phyloP scores from a whole-genome alignment of 805 yeast species.

The Schwanniomyces pseudopolymorphus region DNA sequence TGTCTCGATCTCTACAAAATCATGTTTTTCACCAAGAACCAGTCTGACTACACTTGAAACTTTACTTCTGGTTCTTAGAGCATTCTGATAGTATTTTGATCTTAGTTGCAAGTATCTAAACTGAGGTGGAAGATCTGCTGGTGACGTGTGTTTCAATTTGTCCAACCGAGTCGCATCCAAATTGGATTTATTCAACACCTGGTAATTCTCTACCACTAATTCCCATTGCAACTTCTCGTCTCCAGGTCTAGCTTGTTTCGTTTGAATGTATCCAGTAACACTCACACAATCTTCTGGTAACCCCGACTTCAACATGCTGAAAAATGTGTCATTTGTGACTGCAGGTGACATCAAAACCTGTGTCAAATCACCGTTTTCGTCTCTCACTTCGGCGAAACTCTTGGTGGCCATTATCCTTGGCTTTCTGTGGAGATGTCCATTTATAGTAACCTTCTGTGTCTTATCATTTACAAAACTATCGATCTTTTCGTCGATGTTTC shows the following conservation, averaged over 20 bases:
- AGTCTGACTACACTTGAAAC: conserved; percentile 50
- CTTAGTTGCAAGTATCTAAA: conserved; percentile 81
- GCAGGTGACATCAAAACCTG: conserved; percentile 50
- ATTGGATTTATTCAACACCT: conserved; percentile 61
- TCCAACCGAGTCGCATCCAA: conserved; percentile 68
- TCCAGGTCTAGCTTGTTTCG: conserved; percentile 25
- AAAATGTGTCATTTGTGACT: conserved; percentile 37
- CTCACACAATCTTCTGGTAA: conserved; percentile 72
- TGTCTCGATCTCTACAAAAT: conserved; percentile 84
- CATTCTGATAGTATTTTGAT: conserved; percentile 52
- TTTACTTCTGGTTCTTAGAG: conserved; percentile 55
- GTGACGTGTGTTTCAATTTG: conserved; percentile 48
- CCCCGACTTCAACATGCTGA: conserved; percentile 44
- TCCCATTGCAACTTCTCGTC: conserved; percentile 48
- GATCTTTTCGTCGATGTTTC: conserved; percentile 9
- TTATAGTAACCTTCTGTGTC: conserved; percentile 43
- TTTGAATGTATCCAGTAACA: conserved; percentile 54
- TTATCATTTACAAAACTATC: conserved; percentile 8
- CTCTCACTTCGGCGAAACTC: conserved; percentile 76
- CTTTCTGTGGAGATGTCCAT: conserved; percentile 83
- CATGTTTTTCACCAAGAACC: conserved; percentile 33
- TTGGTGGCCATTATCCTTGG: conserved; percentile 71
- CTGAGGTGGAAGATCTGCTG: conserved; percentile 70
- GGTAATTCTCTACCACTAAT: conserved; percentile 49
- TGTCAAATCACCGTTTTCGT: conserved; percentile 60